Base-by-base conservation (phyloP, 2,329 filamentous ascomycete genomes). In the Hirsutella thompsonii region DNA sequence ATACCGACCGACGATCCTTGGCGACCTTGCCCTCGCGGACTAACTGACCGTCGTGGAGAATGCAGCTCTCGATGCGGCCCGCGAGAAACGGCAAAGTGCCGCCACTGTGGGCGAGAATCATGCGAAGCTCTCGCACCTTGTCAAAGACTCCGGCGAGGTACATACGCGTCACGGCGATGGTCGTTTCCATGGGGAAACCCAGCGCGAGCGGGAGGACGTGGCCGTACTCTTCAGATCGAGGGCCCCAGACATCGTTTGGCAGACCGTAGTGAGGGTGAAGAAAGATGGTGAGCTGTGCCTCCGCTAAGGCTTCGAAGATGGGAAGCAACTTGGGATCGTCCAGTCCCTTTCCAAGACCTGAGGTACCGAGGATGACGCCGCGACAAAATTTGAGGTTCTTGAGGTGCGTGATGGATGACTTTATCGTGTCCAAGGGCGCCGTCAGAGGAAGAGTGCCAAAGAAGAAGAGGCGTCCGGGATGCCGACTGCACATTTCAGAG, bases 221-320 rank as follows among this genome's bases (percentile, higher is more conserved):
- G 0, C 89, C 89, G 55, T 93, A 94, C 45, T 81, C 79, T 19
- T 64, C 67, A 0, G 74, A 76, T 8, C 81, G 68, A 0, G 83
- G 75, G 0, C 89, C 89, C 63, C 84, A 94, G 3, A 93, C 85
- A 8, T 78, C 74, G 44, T 75, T 74, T 0, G 87, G 88, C 2
- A 95, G 72, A 1, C 89, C 89, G 57, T 95, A 94, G 61, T 95
- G 89, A 21, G 89, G 89, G 60, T 95, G 89, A 39, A 95, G 60
- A 63, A 95, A 95, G 38, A 94, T 68, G 20, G 83, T 67, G 28
- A 86, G 67, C 8, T 68, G 59, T 0, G 74, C 73, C 33, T 73
- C 70, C 34, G 85, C 76, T 1, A 95, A 61, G 0, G 81, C 79
- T 10, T 69, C 58, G 60, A 87, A 85, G 10, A 95, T 71, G 0